These are phyloP conservation scores for Brassica incana DNA, from an alignment of 345 rosid species.

Conservation along the genomic window DNA sequence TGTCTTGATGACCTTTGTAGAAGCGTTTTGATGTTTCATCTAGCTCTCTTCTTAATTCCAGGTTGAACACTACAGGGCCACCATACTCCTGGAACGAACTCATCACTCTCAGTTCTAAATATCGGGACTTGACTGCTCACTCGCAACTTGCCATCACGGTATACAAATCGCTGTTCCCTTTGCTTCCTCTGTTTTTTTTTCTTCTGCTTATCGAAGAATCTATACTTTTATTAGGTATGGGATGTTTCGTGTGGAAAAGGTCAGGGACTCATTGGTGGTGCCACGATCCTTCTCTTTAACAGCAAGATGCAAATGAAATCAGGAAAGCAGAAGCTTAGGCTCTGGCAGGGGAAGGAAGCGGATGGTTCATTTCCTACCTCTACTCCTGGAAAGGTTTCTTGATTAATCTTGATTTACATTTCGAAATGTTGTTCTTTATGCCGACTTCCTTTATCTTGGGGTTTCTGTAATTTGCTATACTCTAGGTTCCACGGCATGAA, in stretches of 20 bases:
- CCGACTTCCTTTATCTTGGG: neutral
- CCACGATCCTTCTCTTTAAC: conserved; percentile 86
- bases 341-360: conserved; percentile 86
- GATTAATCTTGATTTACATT: neutral
- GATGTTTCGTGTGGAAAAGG: conserved; percentile 87
- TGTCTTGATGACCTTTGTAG: conserved; percentile 15
- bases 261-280: conserved; percentile 90
- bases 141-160: conserved; percentile 94
- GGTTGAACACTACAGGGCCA: conserved; percentile 84
- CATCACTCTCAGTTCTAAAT: conserved; percentile 76
- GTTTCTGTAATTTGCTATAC: neutral
- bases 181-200: conserved; percentile 25
- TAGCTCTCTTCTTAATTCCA: conserved; percentile 38
- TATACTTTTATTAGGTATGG: conserved; percentile 60
- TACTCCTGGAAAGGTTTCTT: conserved; percentile 94
- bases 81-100: conserved; percentile 88
- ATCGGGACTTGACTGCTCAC: conserved; percentile 82
- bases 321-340: conserved; percentile 94
- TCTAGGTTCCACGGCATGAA: conserved; percentile 85
- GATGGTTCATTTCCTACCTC: conserved; percentile 83
- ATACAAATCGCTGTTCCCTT: conserved; percentile 15
- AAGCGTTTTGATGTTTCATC: conserved; percentile 2
- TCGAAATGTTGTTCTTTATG: neutral
- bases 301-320: conserved; percentile 88
- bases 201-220: neutral